Evolutionary conservation across 2,329 filamentous ascomycete genomes (phyloP), one percentile per base, ranked within the genome.

Genomic region (Helicocarpus griseus): DNA sequence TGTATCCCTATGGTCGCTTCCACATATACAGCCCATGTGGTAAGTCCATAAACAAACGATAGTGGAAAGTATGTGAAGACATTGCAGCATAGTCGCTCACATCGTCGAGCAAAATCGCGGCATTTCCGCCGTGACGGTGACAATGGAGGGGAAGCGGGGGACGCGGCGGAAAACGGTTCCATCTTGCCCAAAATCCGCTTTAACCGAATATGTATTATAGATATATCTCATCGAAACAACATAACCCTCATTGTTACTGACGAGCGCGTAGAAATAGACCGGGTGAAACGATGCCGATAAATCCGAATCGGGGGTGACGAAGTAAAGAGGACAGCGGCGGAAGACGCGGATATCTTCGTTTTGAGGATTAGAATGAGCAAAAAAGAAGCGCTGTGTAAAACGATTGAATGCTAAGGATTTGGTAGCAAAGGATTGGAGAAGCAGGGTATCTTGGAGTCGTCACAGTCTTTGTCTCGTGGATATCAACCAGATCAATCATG

Each of bases 21-120:
- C 7, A 95, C 89, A 78, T 86, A 96, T n/a, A 86, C 80, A 2
- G 89, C 90, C 93, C 93, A 98, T 9, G 86, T 86, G n/a, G 89
- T 91, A 58, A 96, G 69, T 51, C 85, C 79, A 64, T 95, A 96
- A 53, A 97, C 87, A 65, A 97, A 95, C 26, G 75, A 74, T 17
- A 97, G 77, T n/a, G 91, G 91, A 59, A 95, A 87, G 68, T 89
- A 95, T 24, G 82, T 87, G 49, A 86, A 77, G 54, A 82, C 80
- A 40, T 77, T 73, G 73, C 90, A 97, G 76, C 89, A 96, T 63
- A 81, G 84, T 47, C 89, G 85, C 76, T 96, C 90, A 61, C 87
- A 76, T 57, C 63, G 69, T 53, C 70, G 67, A 9, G 71, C 69
- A 63, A 70, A 72, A 17, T 65, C 63, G 47, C 66, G 68, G 31